These are phyloP conservation scores for Leishmania aethiopica DNA, from an alignment of 208 protist species.

Conservation along the genomic window DNA sequence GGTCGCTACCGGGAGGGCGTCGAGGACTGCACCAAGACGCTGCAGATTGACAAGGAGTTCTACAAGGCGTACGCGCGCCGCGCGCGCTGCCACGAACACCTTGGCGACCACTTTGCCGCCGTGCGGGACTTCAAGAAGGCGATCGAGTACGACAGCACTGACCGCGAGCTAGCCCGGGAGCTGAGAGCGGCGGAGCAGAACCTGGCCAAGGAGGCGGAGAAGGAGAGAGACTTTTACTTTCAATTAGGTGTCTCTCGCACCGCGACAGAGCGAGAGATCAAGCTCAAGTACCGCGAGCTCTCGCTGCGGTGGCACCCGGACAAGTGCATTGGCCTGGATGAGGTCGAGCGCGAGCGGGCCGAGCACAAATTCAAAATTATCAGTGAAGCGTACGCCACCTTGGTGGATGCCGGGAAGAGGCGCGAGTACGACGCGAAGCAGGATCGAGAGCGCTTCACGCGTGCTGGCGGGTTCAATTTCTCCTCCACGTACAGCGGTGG, in stretches of 20 bases:
- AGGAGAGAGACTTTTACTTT: slow-evolving; percentile 90
- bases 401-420: slow-evolving; percentile 74
- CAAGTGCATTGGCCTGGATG: slow-evolving; percentile 79
- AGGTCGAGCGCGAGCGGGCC: slow-evolving; percentile 67
- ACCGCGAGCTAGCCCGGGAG: slow-evolving; percentile 74
- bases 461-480: slow-evolving; percentile 46
- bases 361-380: slow-evolving; percentile 93
- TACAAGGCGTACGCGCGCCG: slow-evolving; percentile 91
- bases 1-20: slow-evolving; percentile 84
- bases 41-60: slow-evolving; percentile 83
- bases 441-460: slow-evolving; percentile 50
- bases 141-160: slow-evolving; percentile 65
- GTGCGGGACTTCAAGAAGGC: slow-evolving; percentile 89
- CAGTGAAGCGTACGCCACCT: slow-evolving; percentile 81
- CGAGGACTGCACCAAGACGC: slow-evolving; percentile 89
- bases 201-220: slow-evolving; percentile 76
- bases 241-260: slow-evolving; percentile 75
- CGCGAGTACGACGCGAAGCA: slow-evolving; percentile 87
- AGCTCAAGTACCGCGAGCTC: slow-evolving; percentile 87
- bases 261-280: slow-evolving; percentile 80
- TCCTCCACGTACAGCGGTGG: slow-evolving; percentile 48
- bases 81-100: slow-evolving; percentile 81
- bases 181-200: slow-evolving; percentile 69
- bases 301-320: slow-evolving; percentile 92
- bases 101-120: slow-evolving; percentile 81